Evolutionary conservation across 169 alveolate genomes (phyloP), one percentile per base, ranked within the genome.

Genomic region (Eimeria zaria): DNA sequence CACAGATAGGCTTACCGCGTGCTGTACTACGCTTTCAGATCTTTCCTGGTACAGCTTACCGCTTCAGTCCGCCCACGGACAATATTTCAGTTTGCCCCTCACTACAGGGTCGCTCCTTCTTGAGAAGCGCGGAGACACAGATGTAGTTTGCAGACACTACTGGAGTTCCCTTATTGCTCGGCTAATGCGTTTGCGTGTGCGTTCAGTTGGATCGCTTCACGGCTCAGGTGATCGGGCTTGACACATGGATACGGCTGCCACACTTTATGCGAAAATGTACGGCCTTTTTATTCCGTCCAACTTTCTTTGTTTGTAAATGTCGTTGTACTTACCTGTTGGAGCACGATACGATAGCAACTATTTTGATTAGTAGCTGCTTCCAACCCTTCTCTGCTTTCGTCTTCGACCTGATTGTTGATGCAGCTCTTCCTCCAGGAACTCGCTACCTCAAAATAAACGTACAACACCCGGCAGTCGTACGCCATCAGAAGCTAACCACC

Each of bases 381-480:
- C 53, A n/a, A 30, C 91, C 36, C 24, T 39, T 83, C 53, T 41
- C 44, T 83, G 22, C 58, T 30, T 53, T 51, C 36, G 41, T 5
- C 58, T 83, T 6, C 91, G 76, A 22, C 30, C 76, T 51, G 58
- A n/a, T 16, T 78, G 30, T 46, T 51, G 62, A 2, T 39, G 91
- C 95, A 90, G 95, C 90, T 16, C 80, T 90, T 48, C 95, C 95
- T 7, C 67, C 95, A 27, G 88, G 89, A 41, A 74, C 95, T 39
- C 95, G 95, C 44, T 90, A 53, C 89, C 89, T 90, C 27, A 76
- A 78, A 55, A 48, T 90, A 6, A 44, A 76, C 30, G 89, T 90
- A 36, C 89, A 58, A n/a, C 95, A 90, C 51, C 95, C 95, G 6
- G 95, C 95, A 36, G 95, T 90, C 48, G 67, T 90, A 39, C 95